Conservation (phyloP, 352 stramenopile genomes). For the Pythium rhizo-oryzae region DNA sequence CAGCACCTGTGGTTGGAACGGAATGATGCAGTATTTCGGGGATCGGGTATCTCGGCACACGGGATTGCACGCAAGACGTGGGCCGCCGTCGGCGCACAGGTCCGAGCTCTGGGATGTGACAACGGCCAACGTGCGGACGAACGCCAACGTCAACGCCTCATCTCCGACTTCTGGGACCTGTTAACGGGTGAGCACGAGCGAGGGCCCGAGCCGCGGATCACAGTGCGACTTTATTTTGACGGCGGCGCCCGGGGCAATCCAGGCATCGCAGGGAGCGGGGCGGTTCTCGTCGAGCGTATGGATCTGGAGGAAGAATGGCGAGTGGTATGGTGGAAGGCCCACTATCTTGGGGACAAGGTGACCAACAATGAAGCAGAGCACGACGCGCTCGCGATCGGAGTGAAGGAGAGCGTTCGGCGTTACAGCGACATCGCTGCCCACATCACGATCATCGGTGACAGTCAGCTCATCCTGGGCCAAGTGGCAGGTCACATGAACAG, state of each 20-base stretch:
- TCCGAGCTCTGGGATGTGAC: background rate
- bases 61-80: background rate
- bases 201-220: background rate
- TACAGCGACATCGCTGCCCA: background rate
- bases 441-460: constrained; percentile 15
- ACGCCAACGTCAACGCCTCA: too few species aligned
- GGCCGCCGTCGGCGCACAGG: background rate
- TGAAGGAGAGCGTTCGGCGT: background rate
- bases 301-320: background rate
- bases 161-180: too few species aligned
- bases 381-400: background rate
- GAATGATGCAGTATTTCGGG: background rate
- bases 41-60: background rate
- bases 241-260: background rate
- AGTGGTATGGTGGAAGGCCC: constrained; percentile 1
- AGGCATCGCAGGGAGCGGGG: background rate
- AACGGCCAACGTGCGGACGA: too few species aligned
- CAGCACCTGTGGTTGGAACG: background rate
- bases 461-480: constrained; percentile 1
- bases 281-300: background rate
- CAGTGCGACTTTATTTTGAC: constrained; percentile 2
- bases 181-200: too few species aligned
- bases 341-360: background rate
- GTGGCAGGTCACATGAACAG: background rate
- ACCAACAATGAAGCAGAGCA: constrained; percentile 20